Evolutionary conservation across 495 filamentous ascomycete species (phyloP).

Genomic region (Tetracladium marchalianum): DNA sequence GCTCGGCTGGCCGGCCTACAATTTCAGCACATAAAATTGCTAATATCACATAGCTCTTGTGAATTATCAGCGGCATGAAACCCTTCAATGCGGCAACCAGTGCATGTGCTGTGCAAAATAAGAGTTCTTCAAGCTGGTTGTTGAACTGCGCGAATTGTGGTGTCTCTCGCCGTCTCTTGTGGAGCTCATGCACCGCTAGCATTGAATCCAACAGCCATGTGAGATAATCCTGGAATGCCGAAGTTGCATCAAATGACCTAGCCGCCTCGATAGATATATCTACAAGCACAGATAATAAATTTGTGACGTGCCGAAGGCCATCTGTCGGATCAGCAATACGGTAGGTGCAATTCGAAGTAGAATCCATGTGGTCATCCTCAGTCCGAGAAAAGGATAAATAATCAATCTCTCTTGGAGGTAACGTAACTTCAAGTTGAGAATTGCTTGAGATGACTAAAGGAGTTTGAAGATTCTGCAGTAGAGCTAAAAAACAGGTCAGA

Average conservation of each 20-base stretch:
- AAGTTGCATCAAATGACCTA: conserved; percentile 10
- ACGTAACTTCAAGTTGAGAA: neutral
- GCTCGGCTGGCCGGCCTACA: neutral
- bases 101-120: conserved; percentile 1
- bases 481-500: conserved; percentile 3
- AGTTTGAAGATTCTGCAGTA: conserved; percentile 10
- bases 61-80: conserved; percentile 4
- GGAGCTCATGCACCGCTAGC: conserved; percentile 7
- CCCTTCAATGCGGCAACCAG: conserved; percentile 8
- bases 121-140: neutral
- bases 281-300: conserved; percentile 24
- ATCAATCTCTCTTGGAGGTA: conserved; percentile 4
- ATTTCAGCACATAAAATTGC: conserved; percentile 7
- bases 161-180: conserved; percentile 9
- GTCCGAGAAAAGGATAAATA: neutral
- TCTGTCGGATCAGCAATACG: conserved; percentile 1
- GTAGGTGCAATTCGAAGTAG: conserved; percentile 8
- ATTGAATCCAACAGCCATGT: conserved; percentile 20
- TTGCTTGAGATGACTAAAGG: conserved; percentile 4
- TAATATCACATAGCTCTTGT: conserved; percentile 15
- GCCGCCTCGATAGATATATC: conserved; percentile 19
- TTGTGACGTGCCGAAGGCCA: conserved; percentile 18
- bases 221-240: conserved; percentile 18
- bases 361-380: neutral
- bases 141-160: neutral